phyloP scores from a whole-genome alignment of 139 green algal species.

The Chlorella sp. region DNA sequence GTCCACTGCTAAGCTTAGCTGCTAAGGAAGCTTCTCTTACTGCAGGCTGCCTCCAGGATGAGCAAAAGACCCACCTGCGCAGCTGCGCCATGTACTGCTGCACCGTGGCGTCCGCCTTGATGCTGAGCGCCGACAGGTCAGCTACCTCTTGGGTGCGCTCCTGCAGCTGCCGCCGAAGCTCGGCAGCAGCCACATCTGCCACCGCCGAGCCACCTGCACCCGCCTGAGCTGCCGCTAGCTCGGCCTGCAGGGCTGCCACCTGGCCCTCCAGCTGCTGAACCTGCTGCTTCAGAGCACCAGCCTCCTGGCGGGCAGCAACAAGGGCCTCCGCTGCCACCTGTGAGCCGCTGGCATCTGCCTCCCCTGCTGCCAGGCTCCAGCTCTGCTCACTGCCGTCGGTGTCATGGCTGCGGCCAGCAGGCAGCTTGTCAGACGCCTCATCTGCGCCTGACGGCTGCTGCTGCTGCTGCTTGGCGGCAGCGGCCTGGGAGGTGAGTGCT shows the following conservation, averaged over 20 bases:
- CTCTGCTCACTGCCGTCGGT: not conserved
- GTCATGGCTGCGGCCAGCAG: not conserved
- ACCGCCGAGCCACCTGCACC: not conserved
- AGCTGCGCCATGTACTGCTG: constrained; percentile 46
- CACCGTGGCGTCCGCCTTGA: constrained; percentile 24
- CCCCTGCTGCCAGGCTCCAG: not conserved
- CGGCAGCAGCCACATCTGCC: not conserved
- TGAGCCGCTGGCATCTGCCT: not conserved
- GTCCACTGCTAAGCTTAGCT: too few species aligned
- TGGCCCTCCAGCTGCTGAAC: not conserved
- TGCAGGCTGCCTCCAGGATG: too few species aligned
- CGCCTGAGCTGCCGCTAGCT: not conserved
- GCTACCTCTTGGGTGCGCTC: constrained; percentile 32
- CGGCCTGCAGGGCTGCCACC: not conserved
- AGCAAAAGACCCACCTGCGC: constrained; percentile 7
- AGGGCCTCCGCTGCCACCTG: not conserved
- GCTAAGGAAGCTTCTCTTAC: too few species aligned
- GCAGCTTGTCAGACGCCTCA: not conserved
- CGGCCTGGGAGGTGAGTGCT: not conserved
- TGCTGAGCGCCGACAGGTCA: constrained; percentile 30
- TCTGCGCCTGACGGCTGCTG: not conserved
- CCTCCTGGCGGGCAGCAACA: not conserved
- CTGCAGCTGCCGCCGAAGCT: constrained; percentile 26
- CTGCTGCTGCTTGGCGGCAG: not conserved
- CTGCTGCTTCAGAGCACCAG: not conserved